These are phyloP conservation scores for Picea mariana DNA, from an alignment of 83 land plant species.

Conservation along the genomic window DNA sequence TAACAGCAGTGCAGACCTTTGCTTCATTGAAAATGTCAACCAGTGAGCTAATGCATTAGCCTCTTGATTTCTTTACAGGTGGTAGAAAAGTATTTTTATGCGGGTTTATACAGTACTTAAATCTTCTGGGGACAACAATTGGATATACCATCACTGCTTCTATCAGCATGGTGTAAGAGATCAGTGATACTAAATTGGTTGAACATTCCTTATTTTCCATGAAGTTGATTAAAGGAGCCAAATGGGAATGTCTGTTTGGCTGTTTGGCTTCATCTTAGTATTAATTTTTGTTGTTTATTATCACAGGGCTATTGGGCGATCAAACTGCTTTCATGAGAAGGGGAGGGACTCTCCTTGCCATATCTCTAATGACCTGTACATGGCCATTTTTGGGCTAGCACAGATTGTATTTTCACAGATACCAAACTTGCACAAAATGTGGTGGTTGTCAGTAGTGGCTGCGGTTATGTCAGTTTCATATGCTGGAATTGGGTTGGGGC, in stretches of 20 bases:
- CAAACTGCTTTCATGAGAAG: slow-evolving; percentile 51
- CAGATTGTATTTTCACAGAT: slow-evolving; percentile 57
- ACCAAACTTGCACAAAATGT: slow-evolving; percentile 51
- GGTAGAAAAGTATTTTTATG: slow-evolving; percentile 44
- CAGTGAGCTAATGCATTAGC: background rate
- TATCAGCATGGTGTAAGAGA: slow-evolving; percentile 55
- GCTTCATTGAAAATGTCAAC: background rate
- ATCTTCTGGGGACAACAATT: slow-evolving; percentile 49
- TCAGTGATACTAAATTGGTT: no score
- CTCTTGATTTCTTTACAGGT: slow-evolving; percentile 24
- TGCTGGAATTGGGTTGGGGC: slow-evolving; percentile 62
- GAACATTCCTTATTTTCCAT: no score
- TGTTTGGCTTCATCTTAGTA: background rate
- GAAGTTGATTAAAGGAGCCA: no score
- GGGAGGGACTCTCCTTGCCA: slow-evolving; percentile 35
- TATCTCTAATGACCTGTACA: slow-evolving; percentile 45
- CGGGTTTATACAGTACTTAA: slow-evolving; percentile 47
- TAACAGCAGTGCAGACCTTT: background rate
- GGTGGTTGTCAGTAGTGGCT: slow-evolving; percentile 75
- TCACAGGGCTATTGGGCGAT: slow-evolving; percentile 52
- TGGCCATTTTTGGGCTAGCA: slow-evolving; percentile 48
- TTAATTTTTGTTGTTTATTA: background rate
- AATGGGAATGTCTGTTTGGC: no score
- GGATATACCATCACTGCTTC: slow-evolving; percentile 64
- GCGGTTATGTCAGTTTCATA: slow-evolving; percentile 76